These are phyloP conservation scores for Dendrobium catenatum DNA, from an alignment of 106 monocot genomes.

Conservation along the genomic window DNA sequence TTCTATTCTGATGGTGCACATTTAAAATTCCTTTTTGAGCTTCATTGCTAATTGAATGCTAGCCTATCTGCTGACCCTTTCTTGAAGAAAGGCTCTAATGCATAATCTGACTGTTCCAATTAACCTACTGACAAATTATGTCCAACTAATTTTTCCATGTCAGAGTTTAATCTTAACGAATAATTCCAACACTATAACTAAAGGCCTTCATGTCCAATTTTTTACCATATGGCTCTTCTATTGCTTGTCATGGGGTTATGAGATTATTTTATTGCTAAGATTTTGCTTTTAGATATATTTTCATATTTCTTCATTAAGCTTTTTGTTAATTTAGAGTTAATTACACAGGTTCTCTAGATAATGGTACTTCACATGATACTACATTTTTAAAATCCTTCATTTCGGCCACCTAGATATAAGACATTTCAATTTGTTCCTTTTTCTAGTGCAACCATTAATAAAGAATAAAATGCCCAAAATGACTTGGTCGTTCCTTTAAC, in stretches of 20 bases:
- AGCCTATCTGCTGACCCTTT: background rate
- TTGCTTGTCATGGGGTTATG: background rate
- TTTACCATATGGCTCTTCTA: background rate
- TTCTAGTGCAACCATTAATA: background rate
- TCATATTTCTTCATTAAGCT: background rate
- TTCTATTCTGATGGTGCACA: background rate
- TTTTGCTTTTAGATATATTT: background rate
- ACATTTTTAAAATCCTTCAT: background rate
- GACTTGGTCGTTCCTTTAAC: too few species aligned
- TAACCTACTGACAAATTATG: background rate
- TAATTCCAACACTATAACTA: background rate
- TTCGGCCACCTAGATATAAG: background rate
- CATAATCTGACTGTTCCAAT: background rate
- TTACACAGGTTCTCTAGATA: background rate
- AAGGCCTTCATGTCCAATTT: background rate
- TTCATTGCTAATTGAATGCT: background rate
- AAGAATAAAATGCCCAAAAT: background rate
- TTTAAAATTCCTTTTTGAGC: background rate
- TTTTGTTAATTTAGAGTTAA: background rate
- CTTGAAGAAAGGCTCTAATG: background rate
- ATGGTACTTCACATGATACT: background rate
- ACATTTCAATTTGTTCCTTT: background rate
- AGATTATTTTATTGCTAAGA: background rate
- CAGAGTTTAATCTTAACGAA: background rate
- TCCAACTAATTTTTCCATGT: background rate